phyloP scores from a whole-genome alignment of 2,329 filamentous ascomycete genomes.

The Cercospora canescens region DNA sequence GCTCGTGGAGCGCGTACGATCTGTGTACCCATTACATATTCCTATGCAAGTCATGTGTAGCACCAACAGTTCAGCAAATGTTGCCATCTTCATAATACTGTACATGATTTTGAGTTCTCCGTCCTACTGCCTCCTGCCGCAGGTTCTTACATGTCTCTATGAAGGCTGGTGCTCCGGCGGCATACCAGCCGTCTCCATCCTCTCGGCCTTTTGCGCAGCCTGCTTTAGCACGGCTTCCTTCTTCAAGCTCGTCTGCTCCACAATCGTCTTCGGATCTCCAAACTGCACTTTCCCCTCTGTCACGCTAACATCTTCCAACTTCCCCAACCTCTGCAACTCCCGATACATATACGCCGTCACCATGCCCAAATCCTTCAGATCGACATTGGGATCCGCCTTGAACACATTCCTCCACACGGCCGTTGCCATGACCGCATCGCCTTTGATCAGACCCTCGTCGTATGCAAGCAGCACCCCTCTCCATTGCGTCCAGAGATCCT shows the following conservation, averaged over 20 bases:
- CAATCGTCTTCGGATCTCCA: conserved; percentile 45
- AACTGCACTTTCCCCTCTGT: conserved; percentile 53
- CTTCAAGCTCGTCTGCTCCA: conserved; percentile 32
- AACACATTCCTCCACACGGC: conserved; percentile 95
- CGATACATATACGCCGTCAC: conserved; percentile 65
- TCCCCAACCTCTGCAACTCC: conserved; percentile 56
- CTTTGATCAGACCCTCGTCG: conserved; percentile 76
- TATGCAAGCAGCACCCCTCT: conserved; percentile 81
- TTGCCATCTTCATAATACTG: not conserved
- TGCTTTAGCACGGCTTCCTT: conserved; percentile 25
- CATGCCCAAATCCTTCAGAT: conserved; percentile 60
- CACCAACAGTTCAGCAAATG: not conserved
- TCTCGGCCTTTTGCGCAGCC: conserved; percentile 12
- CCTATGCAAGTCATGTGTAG: not conserved
- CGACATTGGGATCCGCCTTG: conserved; percentile 67
- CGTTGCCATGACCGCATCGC: conserved; percentile 73
- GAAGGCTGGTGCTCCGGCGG: conserved; percentile 10
- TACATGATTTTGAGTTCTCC: not conserved
- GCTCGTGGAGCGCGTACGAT: not conserved
- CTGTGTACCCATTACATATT: not conserved
- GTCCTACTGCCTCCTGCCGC: not conserved
- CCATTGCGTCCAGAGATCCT: conserved; percentile 93
- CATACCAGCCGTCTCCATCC: conserved; percentile 2
- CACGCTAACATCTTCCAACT: conserved; percentile 54
- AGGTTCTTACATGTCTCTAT: not conserved